phyloP scores from a whole-genome alignment of 2,329 filamentous ascomycete species.

The Apiospora pterosperma region DNA sequence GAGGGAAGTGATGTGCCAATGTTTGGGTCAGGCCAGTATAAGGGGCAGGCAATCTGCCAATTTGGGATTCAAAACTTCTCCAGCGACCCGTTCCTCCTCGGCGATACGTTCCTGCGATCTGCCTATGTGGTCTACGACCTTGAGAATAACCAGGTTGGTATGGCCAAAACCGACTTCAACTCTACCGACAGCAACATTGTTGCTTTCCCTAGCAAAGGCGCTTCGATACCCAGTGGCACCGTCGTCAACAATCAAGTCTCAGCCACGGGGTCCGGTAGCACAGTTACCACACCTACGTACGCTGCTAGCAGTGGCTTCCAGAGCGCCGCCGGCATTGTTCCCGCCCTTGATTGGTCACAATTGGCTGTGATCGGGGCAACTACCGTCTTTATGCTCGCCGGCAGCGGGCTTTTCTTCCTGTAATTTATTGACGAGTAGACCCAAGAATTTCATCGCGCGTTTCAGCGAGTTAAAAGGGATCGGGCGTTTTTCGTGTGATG shows the following conservation, averaged over 20 bases:
- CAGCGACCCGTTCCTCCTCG: conserved; percentile 43
- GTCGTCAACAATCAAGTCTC: conserved; percentile 34
- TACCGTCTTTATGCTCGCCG: conserved; percentile 28
- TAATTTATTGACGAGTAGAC: background rate
- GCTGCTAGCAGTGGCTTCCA: conserved; percentile 34
- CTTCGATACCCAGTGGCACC: conserved; percentile 48
- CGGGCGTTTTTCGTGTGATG: background rate
- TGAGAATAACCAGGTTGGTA: conserved; percentile 52
- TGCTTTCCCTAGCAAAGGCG: conserved; percentile 46
- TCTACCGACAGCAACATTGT: conserved; percentile 46
- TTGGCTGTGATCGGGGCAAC: conserved; percentile 24
- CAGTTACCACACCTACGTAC: conserved; percentile 25
- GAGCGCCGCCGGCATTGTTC: conserved; percentile 14
- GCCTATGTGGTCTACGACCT: conserved; percentile 60
- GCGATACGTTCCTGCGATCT: conserved; percentile 57
- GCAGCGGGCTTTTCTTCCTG: conserved; percentile 29
- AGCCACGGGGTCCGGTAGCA: conserved; percentile 16
- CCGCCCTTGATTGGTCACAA: conserved; percentile 19
- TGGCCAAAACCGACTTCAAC: conserved; percentile 56
- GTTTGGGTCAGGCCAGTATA: conserved; percentile 39
- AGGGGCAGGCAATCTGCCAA: conserved; percentile 45
- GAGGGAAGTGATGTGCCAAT: background rate
- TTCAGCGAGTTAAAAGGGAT: too few relatives aligned
- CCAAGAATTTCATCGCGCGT: conserved; percentile 1
- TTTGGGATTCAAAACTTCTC: conserved; percentile 55